Base-by-base conservation (phyloP, 2,329 filamentous ascomycete genomes). In the Talaromyces sp. region DNA sequence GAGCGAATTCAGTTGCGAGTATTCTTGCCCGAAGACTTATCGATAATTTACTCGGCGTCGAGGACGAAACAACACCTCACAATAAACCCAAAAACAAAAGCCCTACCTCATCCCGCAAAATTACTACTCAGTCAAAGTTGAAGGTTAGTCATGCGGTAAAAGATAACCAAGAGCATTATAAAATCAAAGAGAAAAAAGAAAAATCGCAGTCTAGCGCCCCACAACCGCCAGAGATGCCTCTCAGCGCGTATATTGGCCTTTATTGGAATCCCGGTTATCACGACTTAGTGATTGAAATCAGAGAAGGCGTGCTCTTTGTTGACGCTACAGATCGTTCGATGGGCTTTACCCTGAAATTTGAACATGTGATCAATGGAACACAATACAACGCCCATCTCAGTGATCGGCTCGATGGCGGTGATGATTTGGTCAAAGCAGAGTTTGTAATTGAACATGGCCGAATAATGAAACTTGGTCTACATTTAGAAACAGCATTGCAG, bases 251-350 rank as follows among this genome's bases (percentile, higher is more conserved):
- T 26, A 29, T 38, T 6, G 57, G 57, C 19, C 29, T 10, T 10
- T 59, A 46, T 51, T 59, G 57, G 57, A 59, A 59, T 29, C 17
- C 57, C 24, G 57, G 59, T 2, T 74, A 74, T 63, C 67, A 64
- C 29, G 59, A 53, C 4, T 55, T 74, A 51, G 60, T 51, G 12
- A 64, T 74, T 9, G 56, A 69, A 38, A 61, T 68, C 26, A 66
- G 61, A 54, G 66, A 69, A n/a, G 61, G 63, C 3, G 29, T 57
- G 43, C 63, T 75, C 3, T 72, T 71, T 53, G 62, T 74, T 27
- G 69, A 75, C 58, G 70, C 69, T 21, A 67, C 63, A 8, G 73
- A 75, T 63, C 66, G 73, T 8, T 70, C 69, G 1, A 65, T 68
- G 54, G 64, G 65, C 7, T 73, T 72, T 58, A 66, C 63, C 9